phyloP scores from a whole-genome alignment of 1,139 yeast species.

The Diutina catenulata region DNA sequence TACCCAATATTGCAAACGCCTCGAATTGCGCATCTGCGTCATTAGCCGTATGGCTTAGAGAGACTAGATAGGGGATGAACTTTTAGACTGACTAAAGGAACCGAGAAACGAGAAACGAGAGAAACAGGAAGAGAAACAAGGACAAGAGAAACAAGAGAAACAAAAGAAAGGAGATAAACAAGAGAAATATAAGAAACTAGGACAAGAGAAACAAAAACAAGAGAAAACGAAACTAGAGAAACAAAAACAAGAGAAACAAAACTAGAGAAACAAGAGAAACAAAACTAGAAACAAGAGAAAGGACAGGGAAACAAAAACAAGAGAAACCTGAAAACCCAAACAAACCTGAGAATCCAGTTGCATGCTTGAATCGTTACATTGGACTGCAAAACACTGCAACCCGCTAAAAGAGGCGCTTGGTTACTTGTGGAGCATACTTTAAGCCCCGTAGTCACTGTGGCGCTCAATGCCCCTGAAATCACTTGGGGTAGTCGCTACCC shows the following conservation, averaged over 20 bases:
- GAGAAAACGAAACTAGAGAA: neutral
- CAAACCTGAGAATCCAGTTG: conserved; percentile 5
- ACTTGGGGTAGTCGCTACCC: neutral
- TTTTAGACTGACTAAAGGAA: conserved; percentile 4
- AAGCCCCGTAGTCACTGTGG: neutral
- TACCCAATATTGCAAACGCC: neutral
- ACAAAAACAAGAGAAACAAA: neutral
- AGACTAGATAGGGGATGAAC: conserved; percentile 5
- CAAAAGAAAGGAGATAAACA: conserved; percentile 6
- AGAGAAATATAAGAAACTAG: conserved; percentile 2
- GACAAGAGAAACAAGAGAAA: conserved; percentile 5
- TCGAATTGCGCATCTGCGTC: neutral
- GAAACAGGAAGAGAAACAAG: conserved; percentile 5
- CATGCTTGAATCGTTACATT: conserved; percentile 2
- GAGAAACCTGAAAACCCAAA: conserved; percentile 5
- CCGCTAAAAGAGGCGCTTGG: neutral
- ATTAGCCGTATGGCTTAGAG: neutral
- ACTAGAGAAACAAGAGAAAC: neutral
- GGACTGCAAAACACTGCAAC: conserved; percentile 2
- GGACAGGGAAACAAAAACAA: conserved; percentile 2
- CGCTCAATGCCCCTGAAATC: neutral
- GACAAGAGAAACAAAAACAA: conserved; percentile 5
- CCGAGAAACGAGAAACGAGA: conserved; percentile 5
- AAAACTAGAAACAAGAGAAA: conserved; percentile 2
- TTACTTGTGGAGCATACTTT: neutral